These are phyloP conservation scores for Gossypium sturtianum DNA, from an alignment of 345 rosid species.

Conservation along the genomic window DNA sequence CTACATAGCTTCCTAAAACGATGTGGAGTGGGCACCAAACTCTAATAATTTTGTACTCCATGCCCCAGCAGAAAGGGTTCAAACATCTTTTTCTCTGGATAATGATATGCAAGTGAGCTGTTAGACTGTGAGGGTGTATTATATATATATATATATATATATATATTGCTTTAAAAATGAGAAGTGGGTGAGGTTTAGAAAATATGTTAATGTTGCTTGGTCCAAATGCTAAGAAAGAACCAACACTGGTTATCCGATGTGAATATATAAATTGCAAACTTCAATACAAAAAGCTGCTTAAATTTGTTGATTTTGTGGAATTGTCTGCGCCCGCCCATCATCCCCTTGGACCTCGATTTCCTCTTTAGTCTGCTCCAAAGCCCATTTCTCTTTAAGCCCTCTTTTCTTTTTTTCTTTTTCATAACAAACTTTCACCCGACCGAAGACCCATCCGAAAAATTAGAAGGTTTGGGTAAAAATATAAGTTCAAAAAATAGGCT, in stretches of 20 bases:
- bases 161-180: neutral
- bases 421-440: too few relatives aligned
- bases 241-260: too few relatives aligned
- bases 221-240: too few relatives aligned
- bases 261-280: too few relatives aligned
- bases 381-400: neutral
- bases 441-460: too few relatives aligned
- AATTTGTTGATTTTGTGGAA: neutral
- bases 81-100: slow-evolving; percentile 12
- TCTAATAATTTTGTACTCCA: slow-evolving; percentile 14
- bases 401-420: neutral
- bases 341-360: neutral
- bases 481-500: too few relatives aligned
- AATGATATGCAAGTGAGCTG: neutral
- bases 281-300: neutral
- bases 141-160: too few relatives aligned
- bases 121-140: neutral
- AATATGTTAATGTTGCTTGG: too few relatives aligned
- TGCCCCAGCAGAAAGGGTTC: slow-evolving; percentile 6
- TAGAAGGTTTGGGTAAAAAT: too few relatives aligned
- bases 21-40: slow-evolving; percentile 18
- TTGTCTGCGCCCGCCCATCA: neutral
- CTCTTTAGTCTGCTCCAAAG: neutral
- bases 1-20: neutral
- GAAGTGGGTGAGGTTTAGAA: neutral